Conservation (phyloP, 2,329 filamentous ascomycete species). For the Aspergillus alliaceus region DNA sequence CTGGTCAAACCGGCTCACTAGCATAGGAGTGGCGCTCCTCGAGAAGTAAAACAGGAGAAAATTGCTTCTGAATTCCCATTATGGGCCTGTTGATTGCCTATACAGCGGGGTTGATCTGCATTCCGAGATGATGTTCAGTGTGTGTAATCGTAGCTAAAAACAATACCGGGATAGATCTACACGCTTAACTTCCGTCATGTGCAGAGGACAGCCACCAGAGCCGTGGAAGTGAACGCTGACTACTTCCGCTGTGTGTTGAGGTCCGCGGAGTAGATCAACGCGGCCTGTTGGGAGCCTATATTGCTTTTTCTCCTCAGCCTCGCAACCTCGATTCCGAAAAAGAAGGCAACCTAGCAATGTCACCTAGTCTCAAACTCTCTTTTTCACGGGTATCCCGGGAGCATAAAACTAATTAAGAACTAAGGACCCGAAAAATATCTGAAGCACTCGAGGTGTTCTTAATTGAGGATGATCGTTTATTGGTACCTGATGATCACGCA, state of each 20-base stretch:
- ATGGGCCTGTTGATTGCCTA: background rate
- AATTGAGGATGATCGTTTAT: background rate
- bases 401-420: background rate
- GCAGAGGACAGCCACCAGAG: background rate
- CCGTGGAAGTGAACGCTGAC: no score
- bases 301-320: conserved; percentile 1
- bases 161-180: background rate
- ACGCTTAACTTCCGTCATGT: background rate
- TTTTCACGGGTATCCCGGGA: background rate
- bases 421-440: no score
- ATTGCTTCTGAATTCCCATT: background rate
- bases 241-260: background rate
- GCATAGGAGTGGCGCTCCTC: background rate
- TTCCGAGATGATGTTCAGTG: background rate
- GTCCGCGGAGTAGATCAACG: background rate
- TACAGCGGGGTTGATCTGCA: background rate
- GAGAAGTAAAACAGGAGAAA: background rate
- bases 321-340: background rate
- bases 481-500: conserved; percentile 1
- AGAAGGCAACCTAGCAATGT: background rate
- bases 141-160: background rate
- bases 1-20: background rate
- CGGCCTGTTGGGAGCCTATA: conserved; percentile 1
- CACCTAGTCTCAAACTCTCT: background rate
- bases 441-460: no score